Evolutionary conservation across 345 rosid genomes (phyloP), one percentile per base, ranked within the genome.

Genomic region (Eucalyptus sideroxylon): DNA sequence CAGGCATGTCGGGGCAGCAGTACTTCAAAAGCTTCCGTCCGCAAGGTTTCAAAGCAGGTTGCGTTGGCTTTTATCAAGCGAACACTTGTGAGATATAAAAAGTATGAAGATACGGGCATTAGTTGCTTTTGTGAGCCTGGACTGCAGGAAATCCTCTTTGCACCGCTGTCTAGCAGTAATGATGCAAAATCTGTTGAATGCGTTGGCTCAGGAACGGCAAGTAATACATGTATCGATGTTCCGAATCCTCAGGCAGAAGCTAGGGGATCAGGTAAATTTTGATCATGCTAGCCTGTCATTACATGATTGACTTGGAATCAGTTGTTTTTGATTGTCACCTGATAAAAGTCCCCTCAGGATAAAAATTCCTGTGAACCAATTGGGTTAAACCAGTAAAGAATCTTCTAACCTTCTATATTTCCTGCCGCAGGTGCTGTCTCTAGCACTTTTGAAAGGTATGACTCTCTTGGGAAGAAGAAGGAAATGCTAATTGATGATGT

Each of bases 121-220:
- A 95, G 97, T 92, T 94, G 99, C 94, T 98, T 98, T 88, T 90
- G 93, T 42, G 99, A 97, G 88, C 94, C 98, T 30, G 93, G 95
- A 19, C 92, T 96, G 86, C 97, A 94, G 91, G 97, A 96, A 89
- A 92, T 94, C 89, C 89, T 98, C 93, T 96, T 96, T 90, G 91
- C 96, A 49, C 92, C 94, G 11, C 94, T 96, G 72, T 87, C 95
- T 55, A 89, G 92, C 93, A 93, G 95, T 92, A 96, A 91, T 77
- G 97, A 96, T 89, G 94, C 98, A 83, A 98, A 98, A 91, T 97
- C 98, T 90, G 90, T 91, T 23, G 99, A 97, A 83, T 93, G 96
- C 92, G 97, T 98, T 67, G 99, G 99, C 92, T 98, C 99, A 44
- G 98, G 99, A 90, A 97, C 99, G 77, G 99, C 98, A 42, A 97